A percentile compares a stretch with the other conserved stretches of the same genome.
Evolutionary conservation across 805 yeast species (phyloP).

Genomic region (Hanseniaspora lachancei): DNA sequence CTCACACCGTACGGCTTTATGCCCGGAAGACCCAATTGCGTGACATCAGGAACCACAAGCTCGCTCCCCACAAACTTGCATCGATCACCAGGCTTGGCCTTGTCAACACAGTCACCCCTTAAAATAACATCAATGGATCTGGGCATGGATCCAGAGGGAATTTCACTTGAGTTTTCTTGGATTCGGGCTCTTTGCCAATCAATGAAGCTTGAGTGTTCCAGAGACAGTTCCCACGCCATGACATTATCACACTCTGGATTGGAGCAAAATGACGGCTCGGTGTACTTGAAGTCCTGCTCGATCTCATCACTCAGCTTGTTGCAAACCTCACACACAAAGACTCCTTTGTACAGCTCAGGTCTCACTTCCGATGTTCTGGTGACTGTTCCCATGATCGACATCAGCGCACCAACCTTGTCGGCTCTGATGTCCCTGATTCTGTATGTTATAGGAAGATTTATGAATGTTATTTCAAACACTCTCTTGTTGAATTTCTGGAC

Average conservation of each 20-base stretch:
- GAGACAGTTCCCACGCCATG: conserved; percentile 69
- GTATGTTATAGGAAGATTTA: conserved; percentile 66
- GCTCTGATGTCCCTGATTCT: conserved; percentile 85
- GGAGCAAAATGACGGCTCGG: conserved; percentile 89
- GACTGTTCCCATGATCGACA: conserved; percentile 88
- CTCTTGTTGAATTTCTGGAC: conserved; percentile 34
- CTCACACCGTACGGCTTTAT: conserved; percentile 72
- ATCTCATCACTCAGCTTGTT: conserved; percentile 56
- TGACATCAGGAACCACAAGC: conserved; percentile 74
- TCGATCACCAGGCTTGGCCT: conserved; percentile 90
- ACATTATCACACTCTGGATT: conserved; percentile 80
- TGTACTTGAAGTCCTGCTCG: conserved; percentile 83
- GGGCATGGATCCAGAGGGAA: conserved; percentile 96
- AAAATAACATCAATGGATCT: conserved; percentile 82
- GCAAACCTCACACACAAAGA: conserved; percentile 83
- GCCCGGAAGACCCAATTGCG: conserved; percentile 91
- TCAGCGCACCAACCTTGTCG: conserved; percentile 68
- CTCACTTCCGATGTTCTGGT: conserved; percentile 86
- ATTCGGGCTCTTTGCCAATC: conserved; percentile 89
- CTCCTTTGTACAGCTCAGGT: conserved; percentile 78
- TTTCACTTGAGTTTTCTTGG: conserved; percentile 95
- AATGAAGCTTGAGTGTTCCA: conserved; percentile 70
- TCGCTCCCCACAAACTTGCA: conserved; percentile 80
- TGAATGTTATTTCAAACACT: conserved; percentile 80
- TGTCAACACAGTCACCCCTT: conserved; percentile 89